These are phyloP conservation scores for Fusarium nematophilum DNA, from an alignment of 2,329 filamentous ascomycete genomes.

Conservation along the genomic window DNA sequence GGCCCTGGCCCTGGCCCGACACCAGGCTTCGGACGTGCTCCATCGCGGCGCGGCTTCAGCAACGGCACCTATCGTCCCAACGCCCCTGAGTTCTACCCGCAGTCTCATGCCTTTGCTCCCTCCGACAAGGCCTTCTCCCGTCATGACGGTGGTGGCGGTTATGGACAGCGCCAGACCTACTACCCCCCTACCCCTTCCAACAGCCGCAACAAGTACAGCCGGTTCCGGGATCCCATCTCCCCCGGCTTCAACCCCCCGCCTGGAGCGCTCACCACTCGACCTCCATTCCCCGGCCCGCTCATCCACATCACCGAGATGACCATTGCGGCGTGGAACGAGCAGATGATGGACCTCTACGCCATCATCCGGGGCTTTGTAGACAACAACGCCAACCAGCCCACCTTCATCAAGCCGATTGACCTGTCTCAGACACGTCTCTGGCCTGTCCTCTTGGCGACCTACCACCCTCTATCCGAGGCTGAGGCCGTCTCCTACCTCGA, in stretches of 20 bases:
- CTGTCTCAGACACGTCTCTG: constrained; percentile 49
- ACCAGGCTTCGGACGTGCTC: constrained; percentile 35
- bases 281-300: constrained; percentile 40
- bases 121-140: constrained; percentile 35
- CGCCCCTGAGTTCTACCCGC: constrained; percentile 50
- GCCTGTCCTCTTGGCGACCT: constrained; percentile 52
- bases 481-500: constrained; percentile 56
- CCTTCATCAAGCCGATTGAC: constrained; percentile 43
- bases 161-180: constrained; percentile 39
- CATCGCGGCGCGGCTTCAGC: constrained; percentile 47
- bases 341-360: constrained; percentile 52
- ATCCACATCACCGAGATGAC: constrained; percentile 51
- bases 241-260: constrained; percentile 31
- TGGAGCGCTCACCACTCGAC: constrained; percentile 33
- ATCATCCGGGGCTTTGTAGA: constrained; percentile 52
- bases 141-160: constrained; percentile 30
- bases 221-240: constrained; percentile 43
- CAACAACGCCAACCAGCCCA: constrained; percentile 48
- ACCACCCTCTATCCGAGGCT: constrained; percentile 51
- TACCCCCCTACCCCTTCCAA: constrained; percentile 48
- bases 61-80: constrained; percentile 47
- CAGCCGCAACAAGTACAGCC: constrained; percentile 44
- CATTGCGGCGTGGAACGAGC: constrained; percentile 50
- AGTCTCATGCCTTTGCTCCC: constrained; percentile 35
- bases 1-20: constrained; percentile 12